Evolutionary conservation across 768 basidiomycete species (phyloP).

Genomic region (Russula vinacea): DNA sequence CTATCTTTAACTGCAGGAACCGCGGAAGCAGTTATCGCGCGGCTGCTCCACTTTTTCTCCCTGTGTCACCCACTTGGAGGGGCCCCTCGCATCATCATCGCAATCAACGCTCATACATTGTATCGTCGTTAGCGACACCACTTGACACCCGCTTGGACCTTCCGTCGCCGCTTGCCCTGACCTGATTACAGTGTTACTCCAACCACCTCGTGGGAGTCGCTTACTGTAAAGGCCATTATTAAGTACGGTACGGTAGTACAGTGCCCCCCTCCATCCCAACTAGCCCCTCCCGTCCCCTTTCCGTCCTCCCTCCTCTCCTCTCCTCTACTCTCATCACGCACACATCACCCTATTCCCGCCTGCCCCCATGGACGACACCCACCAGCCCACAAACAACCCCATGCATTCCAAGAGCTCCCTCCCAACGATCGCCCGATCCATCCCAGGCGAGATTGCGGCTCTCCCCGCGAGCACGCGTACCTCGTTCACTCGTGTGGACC

Average conservation of each 20-base stretch:
- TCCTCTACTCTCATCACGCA: not conserved
- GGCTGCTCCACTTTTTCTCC: conserved; percentile 1
- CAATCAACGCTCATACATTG: not conserved
- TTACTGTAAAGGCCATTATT: not conserved
- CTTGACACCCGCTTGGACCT: conserved; percentile 4
- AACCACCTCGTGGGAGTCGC: conserved; percentile 18
- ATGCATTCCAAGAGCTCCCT: conserved; percentile 22
- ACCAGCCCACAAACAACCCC: not conserved
- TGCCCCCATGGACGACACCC: conserved; percentile 11
- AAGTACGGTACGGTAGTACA: too few relatives aligned
- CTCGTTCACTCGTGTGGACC: conserved; percentile 50
- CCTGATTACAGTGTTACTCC: not conserved
- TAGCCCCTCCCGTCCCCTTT: not conserved
- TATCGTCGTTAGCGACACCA: not conserved
- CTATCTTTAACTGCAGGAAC: not conserved
- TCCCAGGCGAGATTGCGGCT: conserved; percentile 30
- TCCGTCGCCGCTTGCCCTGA: not conserved
- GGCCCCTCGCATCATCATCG: too few relatives aligned
- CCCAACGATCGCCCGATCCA: conserved; percentile 19
- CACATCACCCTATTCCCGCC: not conserved
- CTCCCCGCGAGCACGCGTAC: conserved; percentile 49
- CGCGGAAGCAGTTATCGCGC: not conserved
- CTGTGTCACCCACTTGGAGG: too few relatives aligned
- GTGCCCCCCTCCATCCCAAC: too few relatives aligned
- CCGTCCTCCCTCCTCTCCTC: not conserved